Base-by-base conservation (phyloP, 805 yeast genomes). In the Cyberlindnera galapagoensis region DNA sequence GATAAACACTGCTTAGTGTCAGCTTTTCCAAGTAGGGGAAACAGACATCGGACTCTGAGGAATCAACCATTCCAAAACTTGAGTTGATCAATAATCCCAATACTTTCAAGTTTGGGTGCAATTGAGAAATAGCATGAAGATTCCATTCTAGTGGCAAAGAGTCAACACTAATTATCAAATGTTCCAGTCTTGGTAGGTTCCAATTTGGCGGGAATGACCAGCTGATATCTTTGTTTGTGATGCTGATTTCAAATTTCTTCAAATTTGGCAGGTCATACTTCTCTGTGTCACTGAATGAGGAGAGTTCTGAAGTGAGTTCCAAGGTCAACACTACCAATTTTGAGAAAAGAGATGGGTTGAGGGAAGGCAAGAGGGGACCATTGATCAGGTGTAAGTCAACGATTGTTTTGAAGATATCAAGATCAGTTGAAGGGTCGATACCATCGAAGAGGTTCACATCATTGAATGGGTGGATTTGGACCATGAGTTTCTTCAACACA, bases 141-240 rank as follows among this genome's bases (percentile, higher is more conserved):
- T 21, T 22, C 31, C 31, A 28, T 13, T 14, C 12, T 15, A 18
- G 13, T 21, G 31, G 31, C 26, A 13, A 28, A 12, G 24, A 18
- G 11, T 28, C 31, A n/a, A 28, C 24, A 13, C 18, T 14, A n/a
- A 28, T 20, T n/a, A 10, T 28, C 31, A 28, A 20, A 11, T 13
- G 14, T 15, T 28, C 21, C 14, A 28, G 12, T n/a, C 7, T 9
- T 15, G 31, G 25, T 9, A 28, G n/a, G 25, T 28, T 15, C 31
- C 31, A 28, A 9, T 9, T 28, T 6, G 31, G 31, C 5, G 31
- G 31, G 21, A 28, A 28, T 6, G 14, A 19, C 31, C 31, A 28
- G 6, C 21, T 15, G 13, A 15, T 15, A 12, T 28, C 24, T 13
- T 16, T 21, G 15, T 21, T 28, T 15, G 31, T 21, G 10, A 21